Base-by-base conservation (phyloP, 352 stramenopile genomes). In the Phytophthora tubulina region DNA sequence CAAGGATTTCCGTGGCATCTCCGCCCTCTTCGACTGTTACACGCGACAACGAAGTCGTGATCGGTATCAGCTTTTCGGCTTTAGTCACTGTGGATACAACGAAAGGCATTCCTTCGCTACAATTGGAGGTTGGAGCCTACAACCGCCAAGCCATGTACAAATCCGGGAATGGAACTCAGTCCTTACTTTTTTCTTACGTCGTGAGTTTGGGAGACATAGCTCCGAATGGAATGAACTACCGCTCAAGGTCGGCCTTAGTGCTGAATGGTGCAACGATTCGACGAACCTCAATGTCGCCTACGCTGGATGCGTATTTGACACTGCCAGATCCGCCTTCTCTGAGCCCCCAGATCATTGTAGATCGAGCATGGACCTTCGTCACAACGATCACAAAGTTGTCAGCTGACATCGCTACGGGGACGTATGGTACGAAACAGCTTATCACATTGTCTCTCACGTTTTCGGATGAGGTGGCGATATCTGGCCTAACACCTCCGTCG, bases 361-460 rank as follows among this genome's bases (percentile, higher is more conserved):
- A 94, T 48, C 86, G 63, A 15, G 73, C 76, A 0, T 31, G 82
- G 14, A 66, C 63, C 13, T 84, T 79, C 50, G 27, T 72, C 14
- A 92, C 85, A 14, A 92, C 36, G 1, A 66, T 94, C 27, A 46
- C 61, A 11, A 73, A 57, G 7, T 66, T 95, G 3, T 76, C 72
- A 8, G 81, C 81, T 2, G 84, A 95, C 53, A 65, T 89, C 3
- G 11, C 52, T 3, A 57, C 76, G 5, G 89, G 84, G 0, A 77
- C 84, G 2, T 96, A 94, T 39, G 89, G 89, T 14, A 76, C 72
- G 3, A 91, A 93, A 27, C 86, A 95, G 59, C 75, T 93, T 27
- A 88, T 96, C 38, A 82, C 76, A 11, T 73, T 95, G 39, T 81
- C 76, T 7, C 60, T 96, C 39, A 84, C 67, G 4, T 94, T 95